phyloP scores from a whole-genome alignment of 345 rosid genomes.

The Physaria fendleri region DNA sequence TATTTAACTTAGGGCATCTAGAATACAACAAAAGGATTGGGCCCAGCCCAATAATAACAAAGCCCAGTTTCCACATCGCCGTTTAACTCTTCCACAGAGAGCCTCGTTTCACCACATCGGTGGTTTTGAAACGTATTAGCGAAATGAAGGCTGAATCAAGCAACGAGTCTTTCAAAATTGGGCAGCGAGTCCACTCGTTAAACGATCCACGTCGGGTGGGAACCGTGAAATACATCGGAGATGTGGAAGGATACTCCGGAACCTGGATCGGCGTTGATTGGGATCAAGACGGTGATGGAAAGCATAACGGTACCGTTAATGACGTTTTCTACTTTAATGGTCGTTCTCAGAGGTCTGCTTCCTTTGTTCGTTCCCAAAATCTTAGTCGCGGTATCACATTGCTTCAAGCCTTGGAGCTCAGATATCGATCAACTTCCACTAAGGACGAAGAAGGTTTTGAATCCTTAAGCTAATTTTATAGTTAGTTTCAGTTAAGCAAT shows the following conservation, averaged over 20 bases:
- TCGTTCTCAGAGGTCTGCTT: slow-evolving; percentile 52
- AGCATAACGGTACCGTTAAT: slow-evolving; percentile 72
- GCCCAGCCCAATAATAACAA: too few species aligned
- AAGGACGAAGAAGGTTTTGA: slow-evolving; percentile 70
- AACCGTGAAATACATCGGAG: slow-evolving; percentile 60
- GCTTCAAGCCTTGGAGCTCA: slow-evolving; percentile 57
- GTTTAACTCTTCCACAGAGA: too few species aligned
- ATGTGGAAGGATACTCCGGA: slow-evolving; percentile 59
- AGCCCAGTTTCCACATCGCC: too few species aligned
- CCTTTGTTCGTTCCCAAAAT: slow-evolving; percentile 60
- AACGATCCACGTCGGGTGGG: too few species aligned
- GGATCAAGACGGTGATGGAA: slow-evolving; percentile 66
- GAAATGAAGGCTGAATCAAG: slow-evolving; percentile 13
- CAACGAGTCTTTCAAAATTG: slow-evolving; percentile 36
- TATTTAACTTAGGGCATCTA: too few species aligned
- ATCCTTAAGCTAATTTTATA: not conserved
- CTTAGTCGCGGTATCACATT: slow-evolving; percentile 60
- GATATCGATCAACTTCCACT: slow-evolving; percentile 54
- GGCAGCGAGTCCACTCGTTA: slow-evolving; percentile 60
- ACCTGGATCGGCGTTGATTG: slow-evolving; percentile 83
- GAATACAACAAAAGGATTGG: too few species aligned
- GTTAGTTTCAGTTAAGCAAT: not conserved
- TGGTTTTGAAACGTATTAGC: not conserved
- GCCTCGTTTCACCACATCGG: too few species aligned
- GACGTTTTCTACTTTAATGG: slow-evolving; percentile 69